Conservation (phyloP, 495 filamentous ascomycete species). For the Cairneyella variabilis region DNA sequence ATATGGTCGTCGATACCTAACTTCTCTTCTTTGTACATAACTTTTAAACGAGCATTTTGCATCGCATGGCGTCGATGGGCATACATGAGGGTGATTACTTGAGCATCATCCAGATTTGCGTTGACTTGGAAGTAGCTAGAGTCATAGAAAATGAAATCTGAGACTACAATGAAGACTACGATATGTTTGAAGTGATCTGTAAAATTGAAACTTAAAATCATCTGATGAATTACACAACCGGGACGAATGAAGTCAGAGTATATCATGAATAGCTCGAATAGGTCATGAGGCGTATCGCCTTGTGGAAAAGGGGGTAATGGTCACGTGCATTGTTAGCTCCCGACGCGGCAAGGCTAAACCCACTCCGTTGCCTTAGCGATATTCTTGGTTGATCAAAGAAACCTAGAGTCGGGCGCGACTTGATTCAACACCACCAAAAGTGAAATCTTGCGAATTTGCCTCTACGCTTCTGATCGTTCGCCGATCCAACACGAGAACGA, state of each 20-base stretch:
- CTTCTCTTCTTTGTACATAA: constrained; percentile 25
- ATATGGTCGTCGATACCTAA: constrained; percentile 13
- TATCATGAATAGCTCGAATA: no score
- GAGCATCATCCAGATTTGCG: not conserved
- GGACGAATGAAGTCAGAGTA: no score
- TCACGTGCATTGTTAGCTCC: no score
- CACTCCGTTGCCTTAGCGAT: constrained; percentile 3
- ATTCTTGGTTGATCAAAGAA: not conserved
- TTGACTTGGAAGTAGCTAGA: not conserved
- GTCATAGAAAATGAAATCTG: not conserved
- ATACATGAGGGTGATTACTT: no score
- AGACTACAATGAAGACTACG: not conserved
- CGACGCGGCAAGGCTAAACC: not conserved
- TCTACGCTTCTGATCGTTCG: not conserved
- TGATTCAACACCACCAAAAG: not conserved
- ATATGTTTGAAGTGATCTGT: not conserved
- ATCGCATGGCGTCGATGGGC: not conserved
- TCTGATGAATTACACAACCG: not conserved
- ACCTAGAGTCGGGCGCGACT: not conserved
- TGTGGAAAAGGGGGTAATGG: no score
- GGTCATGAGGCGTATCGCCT: no score
- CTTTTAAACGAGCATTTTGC: not conserved
- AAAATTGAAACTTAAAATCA: not conserved
- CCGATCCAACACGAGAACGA: not conserved
- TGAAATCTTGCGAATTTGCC: not conserved